phyloP scores from a whole-genome alignment of 2,329 filamentous ascomycete species.

The Neurospora sp. region DNA sequence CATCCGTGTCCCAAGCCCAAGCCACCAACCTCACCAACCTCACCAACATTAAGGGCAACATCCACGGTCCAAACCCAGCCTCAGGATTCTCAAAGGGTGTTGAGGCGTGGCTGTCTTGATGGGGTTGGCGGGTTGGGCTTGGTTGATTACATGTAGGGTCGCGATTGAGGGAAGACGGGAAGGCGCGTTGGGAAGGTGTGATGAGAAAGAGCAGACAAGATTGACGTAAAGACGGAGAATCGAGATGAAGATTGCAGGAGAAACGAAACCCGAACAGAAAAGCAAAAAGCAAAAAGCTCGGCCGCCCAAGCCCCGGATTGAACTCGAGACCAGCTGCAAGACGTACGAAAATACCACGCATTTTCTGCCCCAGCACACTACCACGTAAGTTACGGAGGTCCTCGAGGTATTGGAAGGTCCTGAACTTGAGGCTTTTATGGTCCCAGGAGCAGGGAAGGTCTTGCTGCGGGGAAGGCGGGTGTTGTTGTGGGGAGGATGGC shows the following conservation, averaged over 20 bases:
- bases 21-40: neutral
- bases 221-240: neutral
- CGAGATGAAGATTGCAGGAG: neutral
- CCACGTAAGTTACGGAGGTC: neutral
- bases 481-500: neutral
- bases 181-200: neutral
- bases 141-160: too few species aligned
- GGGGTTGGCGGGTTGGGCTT: neutral
- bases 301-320: neutral
- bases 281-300: neutral
- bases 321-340: neutral
- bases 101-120: neutral
- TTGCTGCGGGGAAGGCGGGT: neutral
- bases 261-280: neutral
- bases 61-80: neutral
- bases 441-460: neutral
- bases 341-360: neutral
- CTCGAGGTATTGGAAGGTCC: neutral
- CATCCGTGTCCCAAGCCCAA: neutral
- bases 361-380: neutral
- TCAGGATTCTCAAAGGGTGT: neutral
- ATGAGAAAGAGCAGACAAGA: neutral
- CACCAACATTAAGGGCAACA: too few species aligned
- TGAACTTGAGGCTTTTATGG: neutral
- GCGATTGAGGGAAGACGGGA: neutral